phyloP scores from a whole-genome alignment of 306 rosid genomes.

The Astragalus membranaceus region DNA sequence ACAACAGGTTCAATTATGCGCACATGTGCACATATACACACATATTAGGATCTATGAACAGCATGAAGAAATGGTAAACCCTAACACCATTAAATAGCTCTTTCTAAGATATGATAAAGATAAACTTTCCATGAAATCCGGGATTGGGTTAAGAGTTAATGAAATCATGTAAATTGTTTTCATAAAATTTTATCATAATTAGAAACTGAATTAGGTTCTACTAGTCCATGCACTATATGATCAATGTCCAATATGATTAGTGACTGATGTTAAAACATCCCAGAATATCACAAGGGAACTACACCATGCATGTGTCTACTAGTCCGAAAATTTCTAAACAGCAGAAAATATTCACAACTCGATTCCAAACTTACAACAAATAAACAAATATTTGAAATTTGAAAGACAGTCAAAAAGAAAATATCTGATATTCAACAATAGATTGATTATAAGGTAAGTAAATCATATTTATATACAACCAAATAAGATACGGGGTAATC shows the following conservation, averaged over 20 bases:
- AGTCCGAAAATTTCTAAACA: background rate
- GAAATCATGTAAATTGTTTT: background rate
- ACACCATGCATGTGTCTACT: background rate
- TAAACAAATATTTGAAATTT: background rate
- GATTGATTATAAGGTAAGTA: background rate
- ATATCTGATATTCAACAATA: background rate
- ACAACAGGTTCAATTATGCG: background rate
- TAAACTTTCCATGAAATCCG: background rate
- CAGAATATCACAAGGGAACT: conserved; percentile 6
- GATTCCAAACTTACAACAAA: background rate
- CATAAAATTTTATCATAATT: background rate
- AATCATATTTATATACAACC: background rate
- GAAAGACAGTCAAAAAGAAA: background rate
- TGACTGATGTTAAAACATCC: background rate
- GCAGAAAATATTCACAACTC: background rate
- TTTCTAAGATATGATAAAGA: background rate
- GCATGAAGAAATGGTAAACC: background rate
- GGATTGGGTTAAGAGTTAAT: background rate
- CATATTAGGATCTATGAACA: background rate
- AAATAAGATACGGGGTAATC: background rate
- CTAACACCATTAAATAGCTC: background rate
- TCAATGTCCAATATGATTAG: background rate
- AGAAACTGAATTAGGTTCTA: background rate
- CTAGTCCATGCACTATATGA: background rate
- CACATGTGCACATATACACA: background rate